A percentile compares a stretch with the other conserved stretches of the same genome.
Evolutionary conservation across 1,139 yeast genomes (phyloP).

Genomic region (Kodamaea anthophila): DNA sequence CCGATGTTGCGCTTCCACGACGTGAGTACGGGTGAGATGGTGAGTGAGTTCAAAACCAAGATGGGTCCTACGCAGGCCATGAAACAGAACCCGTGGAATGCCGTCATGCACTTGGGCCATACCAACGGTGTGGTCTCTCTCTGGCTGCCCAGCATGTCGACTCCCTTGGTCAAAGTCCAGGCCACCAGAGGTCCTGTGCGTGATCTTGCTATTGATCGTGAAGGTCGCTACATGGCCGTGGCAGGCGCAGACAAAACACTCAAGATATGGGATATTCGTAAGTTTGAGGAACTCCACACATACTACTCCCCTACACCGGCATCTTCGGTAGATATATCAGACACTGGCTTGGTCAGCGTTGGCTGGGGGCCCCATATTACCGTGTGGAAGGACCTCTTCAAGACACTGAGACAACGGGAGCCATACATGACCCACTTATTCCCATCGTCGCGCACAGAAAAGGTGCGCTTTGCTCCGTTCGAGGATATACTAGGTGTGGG

Average conservation of each 20-base stretch:
- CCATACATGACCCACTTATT: constrained; percentile 91
- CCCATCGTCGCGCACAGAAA: constrained; percentile 70
- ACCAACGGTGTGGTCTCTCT: constrained; percentile 87
- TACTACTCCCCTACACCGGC: constrained; percentile 86
- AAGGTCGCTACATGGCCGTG: constrained; percentile 91
- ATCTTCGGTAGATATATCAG: constrained; percentile 71
- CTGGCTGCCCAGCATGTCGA: constrained; percentile 89
- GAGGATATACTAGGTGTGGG: constrained; percentile 95
- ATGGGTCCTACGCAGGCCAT: constrained; percentile 85
- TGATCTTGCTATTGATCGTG: constrained; percentile 81
- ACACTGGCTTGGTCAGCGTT: constrained; percentile 78
- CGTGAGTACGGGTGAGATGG: constrained; percentile 85
- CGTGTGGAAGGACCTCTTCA: constrained; percentile 73
- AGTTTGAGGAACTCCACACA: constrained; percentile 67
- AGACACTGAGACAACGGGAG: constrained; percentile 47
- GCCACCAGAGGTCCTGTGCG: constrained; percentile 83
- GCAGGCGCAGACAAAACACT: constrained; percentile 82
- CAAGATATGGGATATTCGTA: constrained; percentile 92
- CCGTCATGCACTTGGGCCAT: constrained; percentile 90
- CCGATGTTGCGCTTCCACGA: constrained; percentile 91
- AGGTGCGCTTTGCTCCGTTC: constrained; percentile 77
- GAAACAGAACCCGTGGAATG: constrained; percentile 94
- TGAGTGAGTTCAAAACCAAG: constrained; percentile 78
- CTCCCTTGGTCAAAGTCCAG: constrained; percentile 79
- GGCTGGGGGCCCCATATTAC: constrained; percentile 96